Evolutionary conservation across 164 flowering plant species (phyloP).

Genomic region (Stephania japonica): DNA sequence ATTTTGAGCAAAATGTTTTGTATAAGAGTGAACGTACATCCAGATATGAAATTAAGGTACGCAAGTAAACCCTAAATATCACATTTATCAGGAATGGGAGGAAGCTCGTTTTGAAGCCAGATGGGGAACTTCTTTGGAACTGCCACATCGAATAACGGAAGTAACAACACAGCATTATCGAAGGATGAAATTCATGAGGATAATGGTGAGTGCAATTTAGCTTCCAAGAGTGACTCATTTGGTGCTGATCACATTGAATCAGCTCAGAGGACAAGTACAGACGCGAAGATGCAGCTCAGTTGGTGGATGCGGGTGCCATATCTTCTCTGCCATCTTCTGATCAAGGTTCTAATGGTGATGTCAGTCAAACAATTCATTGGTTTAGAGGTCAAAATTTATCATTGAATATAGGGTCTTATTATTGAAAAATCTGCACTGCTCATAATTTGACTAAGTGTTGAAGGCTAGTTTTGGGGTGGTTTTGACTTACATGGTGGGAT

Average conservation of each 20-base stretch:
- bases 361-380: not conserved
- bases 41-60: too few species aligned
- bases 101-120: too few species aligned
- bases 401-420: too few species aligned
- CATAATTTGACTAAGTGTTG: too few species aligned
- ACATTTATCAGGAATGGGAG: too few species aligned
- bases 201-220: not conserved
- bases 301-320: not conserved
- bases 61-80: too few species aligned
- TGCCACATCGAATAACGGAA: constrained; percentile 9
- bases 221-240: not conserved
- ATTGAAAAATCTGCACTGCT: too few species aligned
- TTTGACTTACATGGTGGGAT: constrained; percentile 64
- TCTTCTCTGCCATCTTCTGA: not conserved
- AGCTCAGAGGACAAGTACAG: not conserved
- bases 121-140: too few species aligned
- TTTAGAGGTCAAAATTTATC: too few species aligned
- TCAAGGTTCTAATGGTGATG: not conserved
- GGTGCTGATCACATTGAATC: constrained; percentile 7
- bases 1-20: too few species aligned
- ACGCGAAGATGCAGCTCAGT: not conserved
- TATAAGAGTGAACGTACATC: too few species aligned
- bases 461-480: too few species aligned
- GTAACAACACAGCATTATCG: constrained; percentile 7
- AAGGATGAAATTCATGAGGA: constrained; percentile 1